Percentiles rank a stretch among this genome's conserved stretches.
Conservation (phyloP, 345 rosid genomes). For the Brassica incana region DNA sequence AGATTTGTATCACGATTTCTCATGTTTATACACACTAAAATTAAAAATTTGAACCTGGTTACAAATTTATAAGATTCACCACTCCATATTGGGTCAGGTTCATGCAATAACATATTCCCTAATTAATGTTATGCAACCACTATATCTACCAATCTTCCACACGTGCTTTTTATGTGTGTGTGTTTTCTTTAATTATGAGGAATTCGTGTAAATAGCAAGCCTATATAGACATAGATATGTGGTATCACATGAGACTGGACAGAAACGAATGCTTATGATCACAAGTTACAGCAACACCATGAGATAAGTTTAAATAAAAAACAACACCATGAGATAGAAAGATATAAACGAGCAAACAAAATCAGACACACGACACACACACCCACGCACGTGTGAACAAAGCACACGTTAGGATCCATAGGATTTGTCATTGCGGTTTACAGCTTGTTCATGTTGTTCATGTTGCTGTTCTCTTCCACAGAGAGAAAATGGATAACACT, state of each 20-base stretch:
- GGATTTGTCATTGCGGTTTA: background rate
- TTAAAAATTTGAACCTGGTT: background rate
- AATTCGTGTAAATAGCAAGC: background rate
- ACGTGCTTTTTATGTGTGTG: background rate
- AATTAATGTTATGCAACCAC: background rate
- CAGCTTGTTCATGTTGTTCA: background rate
- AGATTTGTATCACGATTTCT: background rate
- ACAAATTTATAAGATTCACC: background rate
- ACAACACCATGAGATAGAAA: background rate
- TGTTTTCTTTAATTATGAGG: background rate
- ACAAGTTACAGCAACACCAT: background rate
- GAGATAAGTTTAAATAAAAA: too few relatives aligned
- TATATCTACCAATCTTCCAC: background rate
- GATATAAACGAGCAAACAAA: background rate
- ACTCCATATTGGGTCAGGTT: background rate
- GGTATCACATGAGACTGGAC: background rate
- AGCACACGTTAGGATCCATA: background rate
- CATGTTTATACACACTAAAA: background rate
- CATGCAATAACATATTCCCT: background rate
- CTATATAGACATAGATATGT: background rate
- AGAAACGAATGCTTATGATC: background rate
- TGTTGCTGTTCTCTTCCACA: constrained; percentile 36
- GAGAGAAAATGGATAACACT: constrained; percentile 50
- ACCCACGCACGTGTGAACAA: background rate
- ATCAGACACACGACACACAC: background rate